Evolutionary conservation across 1,139 yeast genomes (phyloP).

Genomic region (Kodamaea derodonti): DNA sequence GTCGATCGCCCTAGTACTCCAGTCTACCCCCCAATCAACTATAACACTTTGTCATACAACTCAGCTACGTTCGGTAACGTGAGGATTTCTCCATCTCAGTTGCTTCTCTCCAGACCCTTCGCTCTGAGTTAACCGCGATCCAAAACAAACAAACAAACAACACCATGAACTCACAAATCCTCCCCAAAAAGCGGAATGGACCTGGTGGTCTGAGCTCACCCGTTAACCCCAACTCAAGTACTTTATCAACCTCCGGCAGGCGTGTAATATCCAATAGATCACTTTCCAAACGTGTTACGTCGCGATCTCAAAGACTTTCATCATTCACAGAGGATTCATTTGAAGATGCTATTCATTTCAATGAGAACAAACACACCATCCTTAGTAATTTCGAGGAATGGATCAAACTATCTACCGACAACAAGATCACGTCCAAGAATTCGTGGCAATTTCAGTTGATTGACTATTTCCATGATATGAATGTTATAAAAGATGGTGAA

Average conservation of each 20-base stretch:
- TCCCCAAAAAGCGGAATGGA: conserved; percentile 12
- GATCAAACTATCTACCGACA: conserved; percentile 88
- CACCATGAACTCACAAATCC: conserved; percentile 11
- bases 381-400: conserved; percentile 78
- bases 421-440: conserved; percentile 65
- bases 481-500: conserved; percentile 57
- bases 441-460: conserved; percentile 86
- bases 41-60: no score
- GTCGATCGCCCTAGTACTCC: no score
- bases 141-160: background rate
- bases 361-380: conserved; percentile 43
- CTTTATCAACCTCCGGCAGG: conserved; percentile 3
- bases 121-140: background rate
- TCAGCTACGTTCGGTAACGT: no score
- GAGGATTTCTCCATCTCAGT: no score
- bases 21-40: no score
- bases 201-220: conserved; percentile 2
- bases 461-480: conserved; percentile 75
- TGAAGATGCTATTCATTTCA: conserved; percentile 43
- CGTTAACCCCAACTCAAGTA: background rate
- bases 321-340: conserved; percentile 19
- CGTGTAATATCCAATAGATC: conserved; percentile 12
- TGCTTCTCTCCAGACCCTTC: background rate
- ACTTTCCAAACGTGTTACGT: conserved; percentile 9
- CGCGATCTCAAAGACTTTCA: conserved; percentile 2